phyloP scores from a whole-genome alignment of 345 rosid species.

The Eucalyptus virginea region DNA sequence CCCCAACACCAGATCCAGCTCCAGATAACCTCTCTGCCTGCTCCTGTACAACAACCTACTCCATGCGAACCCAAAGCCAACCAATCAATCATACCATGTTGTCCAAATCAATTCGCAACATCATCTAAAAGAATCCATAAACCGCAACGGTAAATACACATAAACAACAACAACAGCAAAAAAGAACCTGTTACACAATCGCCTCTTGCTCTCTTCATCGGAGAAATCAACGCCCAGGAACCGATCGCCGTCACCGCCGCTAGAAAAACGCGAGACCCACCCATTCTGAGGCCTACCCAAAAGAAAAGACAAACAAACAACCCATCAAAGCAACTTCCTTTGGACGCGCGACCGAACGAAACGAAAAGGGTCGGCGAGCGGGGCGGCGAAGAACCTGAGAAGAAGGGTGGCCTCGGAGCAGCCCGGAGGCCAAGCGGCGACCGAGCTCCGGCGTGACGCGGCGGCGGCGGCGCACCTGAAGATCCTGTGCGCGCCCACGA shows the following conservation, averaged over 20 bases:
- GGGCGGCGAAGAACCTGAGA: constrained; percentile 4
- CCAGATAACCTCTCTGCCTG: constrained; percentile 88
- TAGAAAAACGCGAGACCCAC: constrained; percentile 29
- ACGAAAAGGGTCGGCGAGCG: neutral
- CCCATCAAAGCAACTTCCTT: neutral
- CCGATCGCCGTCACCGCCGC: neutral
- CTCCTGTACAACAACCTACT: constrained; percentile 82
- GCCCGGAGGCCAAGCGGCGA: neutral
- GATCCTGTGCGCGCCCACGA: constrained; percentile 26
- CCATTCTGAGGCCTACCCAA: constrained; percentile 26
- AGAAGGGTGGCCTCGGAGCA: neutral
- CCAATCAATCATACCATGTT: neutral
- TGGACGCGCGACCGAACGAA: neutral
- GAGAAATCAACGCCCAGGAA: constrained; percentile 48
- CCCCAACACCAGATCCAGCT: constrained; percentile 86
- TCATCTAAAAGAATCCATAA: neutral
- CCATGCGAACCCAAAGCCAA: neutral
- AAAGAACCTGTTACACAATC: constrained; percentile 54
- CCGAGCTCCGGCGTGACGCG: constrained; percentile 7
- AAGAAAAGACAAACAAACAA: neutral
- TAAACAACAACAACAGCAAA: neutral
- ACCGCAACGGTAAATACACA: neutral
- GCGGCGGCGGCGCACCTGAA: constrained; percentile 11
- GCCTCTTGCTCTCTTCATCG: constrained; percentile 62
- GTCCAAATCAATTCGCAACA: neutral